A percentile compares a stretch with the other conserved stretches of the same genome.
phyloP scores from a whole-genome alignment of 31 red algal species.

The Asparagopsis taxiformis region DNA sequence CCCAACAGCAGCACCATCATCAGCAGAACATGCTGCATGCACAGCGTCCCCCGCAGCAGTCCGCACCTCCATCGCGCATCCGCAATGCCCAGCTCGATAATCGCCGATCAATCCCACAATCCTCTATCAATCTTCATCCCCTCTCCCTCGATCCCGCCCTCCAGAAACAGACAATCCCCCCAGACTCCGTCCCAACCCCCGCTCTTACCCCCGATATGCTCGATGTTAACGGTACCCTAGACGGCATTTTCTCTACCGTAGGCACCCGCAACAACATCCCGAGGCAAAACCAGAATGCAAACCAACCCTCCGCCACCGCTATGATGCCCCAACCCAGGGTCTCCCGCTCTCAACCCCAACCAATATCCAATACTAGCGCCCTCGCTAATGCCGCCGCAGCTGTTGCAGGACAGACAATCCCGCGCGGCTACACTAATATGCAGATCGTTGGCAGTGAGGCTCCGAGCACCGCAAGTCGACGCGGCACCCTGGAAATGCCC shows the following conservation, averaged over 20 bases:
- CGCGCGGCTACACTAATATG: no score
- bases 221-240: conserved; percentile 12
- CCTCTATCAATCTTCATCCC: conserved; percentile 2
- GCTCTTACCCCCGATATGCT: conserved; percentile 7
- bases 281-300: no score
- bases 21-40: conserved; percentile 5
- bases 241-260: conserved; percentile 10
- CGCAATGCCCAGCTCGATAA: conserved; percentile 1
- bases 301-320: no score
- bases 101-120: conserved; percentile 10
- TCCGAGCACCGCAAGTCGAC: no score
- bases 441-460: conserved; percentile 12
- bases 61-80: neutral
- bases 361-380: no score
- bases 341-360: no score
- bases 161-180: neutral
- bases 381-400: no score
- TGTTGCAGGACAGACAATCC: no score
- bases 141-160: conserved; percentile 16
- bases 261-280: neutral
- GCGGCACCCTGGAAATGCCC: no score
- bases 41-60: conserved; percentile 2
- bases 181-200: neutral
- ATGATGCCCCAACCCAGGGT: no score
- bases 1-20: conserved; percentile 20